Conservation (phyloP, 2,329 filamentous ascomycete genomes). For the Talaromyces sp. region DNA sequence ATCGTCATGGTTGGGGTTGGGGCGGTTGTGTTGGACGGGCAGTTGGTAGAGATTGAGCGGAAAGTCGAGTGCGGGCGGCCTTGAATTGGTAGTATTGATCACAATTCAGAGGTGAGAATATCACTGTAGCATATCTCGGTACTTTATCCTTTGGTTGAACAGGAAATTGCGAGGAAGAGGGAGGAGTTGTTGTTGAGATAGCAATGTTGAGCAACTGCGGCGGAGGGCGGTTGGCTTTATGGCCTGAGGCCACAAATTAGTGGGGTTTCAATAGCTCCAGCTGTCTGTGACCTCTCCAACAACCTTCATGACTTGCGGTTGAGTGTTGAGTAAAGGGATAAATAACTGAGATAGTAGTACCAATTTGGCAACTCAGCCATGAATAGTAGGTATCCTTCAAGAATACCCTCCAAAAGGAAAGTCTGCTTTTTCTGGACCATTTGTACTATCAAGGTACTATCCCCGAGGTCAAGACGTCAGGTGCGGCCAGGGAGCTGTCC, state of each 20-base stretch:
- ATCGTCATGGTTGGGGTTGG: conserved; percentile 26
- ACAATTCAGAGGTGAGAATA: neutral
- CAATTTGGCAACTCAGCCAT: too few relatives aligned
- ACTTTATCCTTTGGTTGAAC: neutral
- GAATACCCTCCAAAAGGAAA: too few relatives aligned
- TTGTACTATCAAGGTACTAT: too few relatives aligned
- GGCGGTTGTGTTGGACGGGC: neutral
- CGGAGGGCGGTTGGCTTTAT: neutral
- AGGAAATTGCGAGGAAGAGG: neutral
- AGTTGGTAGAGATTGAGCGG: neutral
- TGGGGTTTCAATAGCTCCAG: too few relatives aligned
- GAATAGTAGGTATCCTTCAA: too few relatives aligned
- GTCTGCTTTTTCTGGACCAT: too few relatives aligned
- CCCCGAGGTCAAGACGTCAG: neutral
- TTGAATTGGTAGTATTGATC: neutral
- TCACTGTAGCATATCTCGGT: neutral
- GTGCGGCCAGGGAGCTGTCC: neutral
- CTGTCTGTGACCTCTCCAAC: too few relatives aligned
- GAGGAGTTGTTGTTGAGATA: neutral
- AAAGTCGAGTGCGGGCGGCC: neutral
- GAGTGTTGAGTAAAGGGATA: too few relatives aligned
- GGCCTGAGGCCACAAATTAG: too few relatives aligned
- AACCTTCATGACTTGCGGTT: too few relatives aligned
- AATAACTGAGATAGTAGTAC: too few relatives aligned
- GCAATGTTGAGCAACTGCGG: neutral